Evolutionary conservation across 1,284 basidiomycete species (phyloP).

Genomic region (Ceratobasidium sp.): DNA sequence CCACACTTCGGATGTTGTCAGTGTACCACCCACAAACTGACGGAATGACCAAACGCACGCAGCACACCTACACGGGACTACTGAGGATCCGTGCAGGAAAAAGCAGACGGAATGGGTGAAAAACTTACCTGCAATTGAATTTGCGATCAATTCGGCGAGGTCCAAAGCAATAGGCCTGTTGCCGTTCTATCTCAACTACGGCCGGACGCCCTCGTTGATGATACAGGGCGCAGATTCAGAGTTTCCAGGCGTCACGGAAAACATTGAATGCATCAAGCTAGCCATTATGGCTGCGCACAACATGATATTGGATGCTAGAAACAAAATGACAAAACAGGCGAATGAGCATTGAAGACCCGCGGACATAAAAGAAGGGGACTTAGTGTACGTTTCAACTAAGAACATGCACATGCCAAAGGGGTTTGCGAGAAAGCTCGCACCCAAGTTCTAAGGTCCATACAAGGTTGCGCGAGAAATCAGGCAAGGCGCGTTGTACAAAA

Average conservation of each 20-base stretch:
- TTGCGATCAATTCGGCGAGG: conserved; percentile 51
- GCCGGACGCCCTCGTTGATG: conserved; percentile 50
- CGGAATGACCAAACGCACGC: conserved; percentile 40
- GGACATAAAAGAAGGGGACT: conserved; percentile 45
- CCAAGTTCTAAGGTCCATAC: conserved; percentile 54
- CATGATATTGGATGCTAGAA: conserved; percentile 49
- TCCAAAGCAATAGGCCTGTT: conserved; percentile 54
- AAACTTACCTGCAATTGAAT: conserved; percentile 48
- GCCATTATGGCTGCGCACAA: conserved; percentile 49
- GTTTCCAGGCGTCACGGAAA: conserved; percentile 47
- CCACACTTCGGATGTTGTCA: conserved; percentile 47
- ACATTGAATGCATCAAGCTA: conserved; percentile 23
- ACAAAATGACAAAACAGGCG: conserved; percentile 50
- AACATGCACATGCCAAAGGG: conserved; percentile 53
- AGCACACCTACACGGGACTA: conserved; percentile 45
- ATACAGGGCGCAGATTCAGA: conserved; percentile 17
- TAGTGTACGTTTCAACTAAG: conserved; percentile 53
- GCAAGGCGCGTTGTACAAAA: conserved; percentile 48
- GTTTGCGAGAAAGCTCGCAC: conserved; percentile 11
- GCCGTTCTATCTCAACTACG: conserved; percentile 56
- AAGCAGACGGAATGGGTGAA: conserved; percentile 48
- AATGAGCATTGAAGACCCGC: conserved; percentile 49
- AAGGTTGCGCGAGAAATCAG: conserved; percentile 47
- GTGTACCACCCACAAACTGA: conserved; percentile 50
- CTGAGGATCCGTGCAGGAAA: conserved; percentile 41